These are phyloP conservation scores for Ceratocystis albifundus DNA, from an alignment of 2,329 filamentous ascomycete species.

Conservation along the genomic window DNA sequence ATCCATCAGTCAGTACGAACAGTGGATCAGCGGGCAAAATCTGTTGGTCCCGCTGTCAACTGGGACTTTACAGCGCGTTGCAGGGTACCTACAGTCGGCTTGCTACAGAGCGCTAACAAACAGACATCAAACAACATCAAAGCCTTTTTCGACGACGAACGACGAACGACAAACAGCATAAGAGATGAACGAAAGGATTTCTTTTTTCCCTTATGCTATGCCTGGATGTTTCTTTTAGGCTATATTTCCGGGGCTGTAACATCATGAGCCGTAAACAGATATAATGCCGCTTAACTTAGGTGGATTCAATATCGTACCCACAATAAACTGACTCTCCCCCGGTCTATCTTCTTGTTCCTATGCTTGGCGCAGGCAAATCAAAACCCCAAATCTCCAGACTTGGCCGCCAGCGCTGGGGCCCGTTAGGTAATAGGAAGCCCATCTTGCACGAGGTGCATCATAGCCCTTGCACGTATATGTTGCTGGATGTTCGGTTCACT, in stretches of 20 bases:
- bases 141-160: neutral
- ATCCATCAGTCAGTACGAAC: neutral
- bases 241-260: neutral
- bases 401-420: conserved; percentile 4
- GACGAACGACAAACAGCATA: neutral
- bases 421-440: conserved; percentile 14
- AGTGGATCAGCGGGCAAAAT: conserved; percentile 6
- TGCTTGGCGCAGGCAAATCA: neutral
- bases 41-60: conserved; percentile 22
- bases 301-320: neutral
- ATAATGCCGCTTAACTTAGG: neutral
- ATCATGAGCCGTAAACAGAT: neutral
- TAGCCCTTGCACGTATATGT: neutral
- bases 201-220: neutral
- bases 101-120: neutral
- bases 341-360: neutral
- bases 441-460: conserved; percentile 12
- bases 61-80: neutral
- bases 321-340: neutral
- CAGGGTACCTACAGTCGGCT: neutral
- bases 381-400: conserved; percentile 8
- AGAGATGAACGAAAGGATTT: neutral
- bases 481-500: neutral
- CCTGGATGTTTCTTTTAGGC: neutral
- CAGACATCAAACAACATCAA: neutral